Percentiles rank a stretch among this genome's conserved stretches.
Evolutionary conservation across 139 green algal genomes (phyloP).

Genomic region (Astrephomene gubernaculifera): DNA sequence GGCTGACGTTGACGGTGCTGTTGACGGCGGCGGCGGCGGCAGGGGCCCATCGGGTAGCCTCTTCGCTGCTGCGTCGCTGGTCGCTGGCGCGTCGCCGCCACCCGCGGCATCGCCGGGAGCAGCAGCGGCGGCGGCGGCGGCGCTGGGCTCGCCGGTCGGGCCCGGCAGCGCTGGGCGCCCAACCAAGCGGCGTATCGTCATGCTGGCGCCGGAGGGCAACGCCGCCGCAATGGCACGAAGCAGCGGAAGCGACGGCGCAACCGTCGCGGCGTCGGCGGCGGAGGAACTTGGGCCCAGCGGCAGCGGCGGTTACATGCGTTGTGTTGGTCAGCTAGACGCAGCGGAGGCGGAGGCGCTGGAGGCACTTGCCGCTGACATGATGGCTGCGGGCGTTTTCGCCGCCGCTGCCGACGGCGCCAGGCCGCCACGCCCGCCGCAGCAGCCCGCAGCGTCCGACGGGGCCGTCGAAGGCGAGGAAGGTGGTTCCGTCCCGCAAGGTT

Average conservation of each 20-base stretch:
- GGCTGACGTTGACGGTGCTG: not conserved
- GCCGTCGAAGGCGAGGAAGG: too few species aligned
- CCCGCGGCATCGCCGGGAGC: too few species aligned
- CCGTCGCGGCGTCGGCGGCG: not conserved
- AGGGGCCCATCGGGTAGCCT: not conserved
- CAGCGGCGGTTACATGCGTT: not conserved
- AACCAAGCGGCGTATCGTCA: slow-evolving; percentile 1
- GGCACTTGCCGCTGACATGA: not conserved
- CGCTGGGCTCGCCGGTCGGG: too few species aligned
- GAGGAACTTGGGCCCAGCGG: not conserved
- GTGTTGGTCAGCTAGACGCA: not conserved
- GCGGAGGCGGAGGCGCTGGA: slow-evolving; percentile 4
- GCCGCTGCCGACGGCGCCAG: not conserved
- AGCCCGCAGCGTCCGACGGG: not conserved
- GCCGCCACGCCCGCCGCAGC: slow-evolving; percentile 13
- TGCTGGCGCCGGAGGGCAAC: not conserved
- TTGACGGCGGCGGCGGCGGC: not conserved
- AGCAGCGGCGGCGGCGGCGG: not conserved
- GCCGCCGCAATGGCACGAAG: not conserved
- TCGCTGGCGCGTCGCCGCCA: too few species aligned
- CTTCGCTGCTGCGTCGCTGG: not conserved
- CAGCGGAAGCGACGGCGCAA: not conserved
- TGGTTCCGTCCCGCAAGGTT: too few species aligned
- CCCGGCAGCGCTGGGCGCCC: not conserved
- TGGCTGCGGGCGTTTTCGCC: not conserved